Evolutionary conservation across 371 early-diverging fungal species (phyloP).

Genomic region (Chytridium lagenaria): DNA sequence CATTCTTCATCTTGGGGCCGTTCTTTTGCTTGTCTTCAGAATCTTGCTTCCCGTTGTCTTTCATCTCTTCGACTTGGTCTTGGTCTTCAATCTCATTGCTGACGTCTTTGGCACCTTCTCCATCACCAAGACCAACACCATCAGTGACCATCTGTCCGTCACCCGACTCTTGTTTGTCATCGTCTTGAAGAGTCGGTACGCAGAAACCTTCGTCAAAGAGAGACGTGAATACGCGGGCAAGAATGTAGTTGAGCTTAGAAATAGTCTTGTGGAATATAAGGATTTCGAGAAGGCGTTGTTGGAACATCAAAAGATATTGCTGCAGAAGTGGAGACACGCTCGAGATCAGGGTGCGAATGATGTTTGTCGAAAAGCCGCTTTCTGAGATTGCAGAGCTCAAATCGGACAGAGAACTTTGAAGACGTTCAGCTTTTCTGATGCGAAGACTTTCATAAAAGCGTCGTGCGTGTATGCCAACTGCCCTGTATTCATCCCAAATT

Average conservation of each 20-base stretch:
- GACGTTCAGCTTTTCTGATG: conserved; percentile 63
- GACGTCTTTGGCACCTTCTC: conserved; percentile 93
- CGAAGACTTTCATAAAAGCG: conserved; percentile 43
- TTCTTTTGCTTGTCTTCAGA: conserved; percentile 46
- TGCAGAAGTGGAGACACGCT: conserved; percentile 56
- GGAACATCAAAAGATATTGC: conserved; percentile 68
- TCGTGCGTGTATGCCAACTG: conserved; percentile 19
- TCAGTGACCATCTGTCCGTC: conserved; percentile 49
- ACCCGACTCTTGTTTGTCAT: conserved; percentile 48
- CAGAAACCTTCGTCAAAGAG: conserved; percentile 87
- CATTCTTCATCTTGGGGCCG: conserved; percentile 71
- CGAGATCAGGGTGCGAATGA: neutral
- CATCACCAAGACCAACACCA: conserved; percentile 97
- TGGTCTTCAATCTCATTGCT: conserved; percentile 96
- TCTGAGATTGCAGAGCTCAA: neutral
- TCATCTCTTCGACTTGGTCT: conserved; percentile 90
- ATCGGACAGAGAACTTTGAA: conserved; percentile 15
- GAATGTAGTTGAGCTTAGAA: conserved; percentile 46
- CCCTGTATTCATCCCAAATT: conserved; percentile 23
- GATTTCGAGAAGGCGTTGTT: conserved; percentile 66
- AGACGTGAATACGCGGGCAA: conserved; percentile 73
- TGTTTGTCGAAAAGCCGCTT: neutral
- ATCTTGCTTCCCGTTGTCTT: conserved; percentile 35
- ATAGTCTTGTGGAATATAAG: conserved; percentile 66
- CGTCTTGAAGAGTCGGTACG: conserved; percentile 63